These are phyloP conservation scores for Beauveria sp. DNA, from an alignment of 2,329 filamentous ascomycete genomes.

Conservation along the genomic window DNA sequence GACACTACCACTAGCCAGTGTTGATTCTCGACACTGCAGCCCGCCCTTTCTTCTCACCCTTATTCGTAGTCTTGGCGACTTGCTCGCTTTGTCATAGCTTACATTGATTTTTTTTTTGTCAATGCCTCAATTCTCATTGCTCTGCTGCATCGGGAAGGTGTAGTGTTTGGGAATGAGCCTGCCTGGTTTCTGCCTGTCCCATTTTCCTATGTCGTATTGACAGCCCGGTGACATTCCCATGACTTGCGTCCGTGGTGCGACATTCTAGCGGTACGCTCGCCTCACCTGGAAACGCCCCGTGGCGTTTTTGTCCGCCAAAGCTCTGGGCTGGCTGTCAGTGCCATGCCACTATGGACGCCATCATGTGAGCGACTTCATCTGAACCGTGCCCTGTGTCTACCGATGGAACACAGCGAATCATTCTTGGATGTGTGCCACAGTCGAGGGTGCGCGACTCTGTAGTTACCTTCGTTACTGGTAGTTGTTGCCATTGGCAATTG, in stretches of 20 bases:
- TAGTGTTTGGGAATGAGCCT: not conserved
- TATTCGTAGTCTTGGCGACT: not conserved
- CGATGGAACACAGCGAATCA: not conserved
- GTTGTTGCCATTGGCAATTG: not conserved
- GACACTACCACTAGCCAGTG: not conserved
- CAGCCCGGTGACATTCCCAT: not conserved
- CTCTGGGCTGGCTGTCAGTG: not conserved
- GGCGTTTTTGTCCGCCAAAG: not conserved
- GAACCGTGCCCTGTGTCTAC: not conserved
- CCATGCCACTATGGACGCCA: constrained; percentile 5
- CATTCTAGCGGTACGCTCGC: not conserved
- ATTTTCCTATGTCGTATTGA: not conserved
- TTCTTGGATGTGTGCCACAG: not conserved
- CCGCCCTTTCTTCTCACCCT: not conserved
- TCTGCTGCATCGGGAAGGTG: not conserved
- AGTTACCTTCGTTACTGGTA: not conserved
- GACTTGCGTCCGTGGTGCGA: not conserved
- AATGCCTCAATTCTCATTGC: not conserved
- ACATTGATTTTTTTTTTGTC: not conserved
- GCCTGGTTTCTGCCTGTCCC: not conserved
- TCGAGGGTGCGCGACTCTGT: not conserved
- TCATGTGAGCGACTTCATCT: not conserved
- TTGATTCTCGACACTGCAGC: not conserved
- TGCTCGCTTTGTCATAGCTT: constrained; percentile 2
- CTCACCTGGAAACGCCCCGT: constrained; percentile 8